These are phyloP conservation scores for Backusella australiensis DNA, from an alignment of 192 early-diverging fungal genomes.

Conservation along the genomic window DNA sequence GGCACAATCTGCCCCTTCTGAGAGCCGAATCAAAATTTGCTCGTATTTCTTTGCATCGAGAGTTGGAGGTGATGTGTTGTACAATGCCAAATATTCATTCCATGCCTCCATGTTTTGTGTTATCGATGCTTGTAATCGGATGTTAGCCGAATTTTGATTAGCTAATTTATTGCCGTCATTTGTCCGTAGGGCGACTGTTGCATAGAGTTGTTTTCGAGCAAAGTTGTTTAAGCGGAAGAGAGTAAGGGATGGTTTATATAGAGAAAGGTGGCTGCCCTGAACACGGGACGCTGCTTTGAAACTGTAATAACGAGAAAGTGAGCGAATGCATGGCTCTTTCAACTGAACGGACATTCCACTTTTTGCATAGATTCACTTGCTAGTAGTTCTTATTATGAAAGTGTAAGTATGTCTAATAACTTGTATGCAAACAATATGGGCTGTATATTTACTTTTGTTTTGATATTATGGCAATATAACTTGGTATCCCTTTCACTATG, in stretches of 20 bases:
- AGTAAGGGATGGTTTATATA: neutral
- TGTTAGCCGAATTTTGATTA: neutral
- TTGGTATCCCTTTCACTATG: too few species aligned
- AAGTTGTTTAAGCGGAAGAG: neutral
- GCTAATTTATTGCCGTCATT: neutral
- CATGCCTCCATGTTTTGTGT: neutral
- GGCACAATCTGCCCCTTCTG: too few species aligned
- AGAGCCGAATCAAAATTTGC: neutral
- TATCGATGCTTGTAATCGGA: neutral
- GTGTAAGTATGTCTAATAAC: neutral
- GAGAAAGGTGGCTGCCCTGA: neutral
- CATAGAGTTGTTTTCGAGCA: neutral
- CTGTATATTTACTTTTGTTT: neutral
- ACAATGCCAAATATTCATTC: neutral
- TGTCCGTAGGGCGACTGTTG: neutral
- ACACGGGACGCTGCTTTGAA: neutral
- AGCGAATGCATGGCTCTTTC: conserved; percentile 16
- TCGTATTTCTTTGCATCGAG: conserved; percentile 11
- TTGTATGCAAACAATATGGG: neutral
- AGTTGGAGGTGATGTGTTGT: neutral
- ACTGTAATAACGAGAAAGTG: conserved; percentile 9
- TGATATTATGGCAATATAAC: neutral
- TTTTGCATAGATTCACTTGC: conserved; percentile 7
- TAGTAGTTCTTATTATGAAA: neutral
- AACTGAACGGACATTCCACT: conserved; percentile 20